Evolutionary conservation across 768 basidiomycete species (phyloP).

Genomic region (Phanerochaete sordida): DNA sequence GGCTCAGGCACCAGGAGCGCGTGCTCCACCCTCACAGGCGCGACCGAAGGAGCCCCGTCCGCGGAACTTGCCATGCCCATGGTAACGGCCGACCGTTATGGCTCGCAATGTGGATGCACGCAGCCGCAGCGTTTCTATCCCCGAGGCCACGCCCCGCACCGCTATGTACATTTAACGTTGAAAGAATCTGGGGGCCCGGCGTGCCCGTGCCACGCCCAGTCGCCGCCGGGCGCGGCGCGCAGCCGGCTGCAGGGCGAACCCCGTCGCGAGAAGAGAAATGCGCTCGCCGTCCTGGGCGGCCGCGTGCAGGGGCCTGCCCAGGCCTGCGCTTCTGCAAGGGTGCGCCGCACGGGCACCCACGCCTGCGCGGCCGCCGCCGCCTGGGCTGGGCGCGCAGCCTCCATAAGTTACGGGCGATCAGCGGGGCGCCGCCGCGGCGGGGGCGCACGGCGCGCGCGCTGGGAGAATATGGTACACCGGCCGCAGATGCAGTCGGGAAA

Average conservation of each 20-base stretch:
- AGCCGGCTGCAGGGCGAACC: background rate
- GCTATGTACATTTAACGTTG: background rate
- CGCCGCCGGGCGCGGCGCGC: background rate
- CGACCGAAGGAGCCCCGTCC: background rate
- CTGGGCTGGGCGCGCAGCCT: background rate
- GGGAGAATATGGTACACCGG: background rate
- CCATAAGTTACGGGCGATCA: background rate
- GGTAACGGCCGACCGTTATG: background rate
- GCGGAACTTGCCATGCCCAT: constrained; percentile 4
- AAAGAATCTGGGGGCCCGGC: too few relatives aligned
- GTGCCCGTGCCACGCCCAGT: too few relatives aligned
- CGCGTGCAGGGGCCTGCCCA: background rate
- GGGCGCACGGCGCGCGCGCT: background rate
- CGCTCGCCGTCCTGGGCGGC: background rate
- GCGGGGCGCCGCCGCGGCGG: background rate
- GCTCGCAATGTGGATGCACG: too few relatives aligned
- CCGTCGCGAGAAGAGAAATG: background rate
- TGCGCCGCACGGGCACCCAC: background rate
- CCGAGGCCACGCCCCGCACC: background rate
- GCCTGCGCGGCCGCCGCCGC: too few relatives aligned
- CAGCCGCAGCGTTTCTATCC: too few relatives aligned
- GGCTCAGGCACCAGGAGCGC: background rate
- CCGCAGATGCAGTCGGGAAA: background rate
- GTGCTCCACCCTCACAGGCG: background rate
- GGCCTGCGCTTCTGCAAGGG: background rate